Conservation (phyloP, 2,329 filamentous ascomycete genomes). For the Pseudogymnoascus sp. region DNA sequence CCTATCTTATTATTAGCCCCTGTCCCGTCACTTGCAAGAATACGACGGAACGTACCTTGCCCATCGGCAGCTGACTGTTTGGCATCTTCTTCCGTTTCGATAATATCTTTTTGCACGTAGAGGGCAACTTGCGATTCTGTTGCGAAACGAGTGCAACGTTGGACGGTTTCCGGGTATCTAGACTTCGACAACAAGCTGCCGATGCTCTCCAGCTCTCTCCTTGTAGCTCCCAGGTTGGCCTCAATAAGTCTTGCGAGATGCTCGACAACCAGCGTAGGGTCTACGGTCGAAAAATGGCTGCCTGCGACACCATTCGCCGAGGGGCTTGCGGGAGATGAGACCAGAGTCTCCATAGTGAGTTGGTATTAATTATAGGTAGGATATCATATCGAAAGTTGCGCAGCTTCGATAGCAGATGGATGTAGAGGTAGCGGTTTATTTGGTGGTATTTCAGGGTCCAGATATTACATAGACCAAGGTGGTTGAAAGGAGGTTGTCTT, state of each 20-base stretch:
- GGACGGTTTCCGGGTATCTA: slow-evolving; percentile 69
- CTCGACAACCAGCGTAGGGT: slow-evolving; percentile 62
- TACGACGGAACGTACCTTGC: slow-evolving; percentile 30
- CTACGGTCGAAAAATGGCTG: slow-evolving; percentile 46
- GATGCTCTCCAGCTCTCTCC: slow-evolving; percentile 68
- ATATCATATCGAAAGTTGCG: not conserved
- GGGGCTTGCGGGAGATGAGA: slow-evolving; percentile 22
- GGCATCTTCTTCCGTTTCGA: slow-evolving; percentile 22
- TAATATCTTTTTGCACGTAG: slow-evolving; percentile 81
- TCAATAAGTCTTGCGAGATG: slow-evolving; percentile 64
- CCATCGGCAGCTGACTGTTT: slow-evolving; percentile 23
- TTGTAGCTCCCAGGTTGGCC: slow-evolving; percentile 65
- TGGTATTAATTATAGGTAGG: not conserved
- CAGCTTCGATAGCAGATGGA: not conserved
- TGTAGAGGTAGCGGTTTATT: not conserved
- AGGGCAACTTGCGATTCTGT: slow-evolving; percentile 79
- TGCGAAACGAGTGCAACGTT: slow-evolving; percentile 82
- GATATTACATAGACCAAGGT: not conserved
- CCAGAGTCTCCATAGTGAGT: slow-evolving; percentile 26
- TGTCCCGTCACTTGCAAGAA: slow-evolving; percentile 9
- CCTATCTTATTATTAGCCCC: slow-evolving; percentile 19
- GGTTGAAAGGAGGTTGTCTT: slow-evolving; percentile 5
- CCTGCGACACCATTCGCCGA: slow-evolving; percentile 23
- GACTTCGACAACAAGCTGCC: slow-evolving; percentile 75
- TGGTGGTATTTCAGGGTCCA: slow-evolving; percentile 2